Percentiles rank a stretch among this genome's conserved stretches.
These are phyloP conservation scores for Lactarius tabidus DNA, from an alignment of 768 basidiomycete genomes.

Conservation along the genomic window DNA sequence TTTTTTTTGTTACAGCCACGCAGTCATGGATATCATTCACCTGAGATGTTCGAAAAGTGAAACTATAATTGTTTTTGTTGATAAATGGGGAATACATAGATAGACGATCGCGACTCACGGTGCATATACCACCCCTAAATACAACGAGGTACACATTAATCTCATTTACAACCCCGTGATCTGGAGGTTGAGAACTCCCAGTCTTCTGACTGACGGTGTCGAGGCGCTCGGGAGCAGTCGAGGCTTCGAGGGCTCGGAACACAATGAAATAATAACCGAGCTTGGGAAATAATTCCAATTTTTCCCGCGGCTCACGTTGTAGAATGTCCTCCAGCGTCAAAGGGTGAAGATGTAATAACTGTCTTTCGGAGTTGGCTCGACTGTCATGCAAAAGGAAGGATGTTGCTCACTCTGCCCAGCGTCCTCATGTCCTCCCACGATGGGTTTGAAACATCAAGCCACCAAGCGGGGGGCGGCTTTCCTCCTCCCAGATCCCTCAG, in stretches of 20 bases:
- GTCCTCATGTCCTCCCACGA: slow-evolving; percentile 84
- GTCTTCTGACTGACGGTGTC: slow-evolving; percentile 31
- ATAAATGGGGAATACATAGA: background rate
- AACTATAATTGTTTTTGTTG: slow-evolving; percentile 48
- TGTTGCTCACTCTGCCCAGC: slow-evolving; percentile 66
- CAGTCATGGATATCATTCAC: slow-evolving; percentile 30
- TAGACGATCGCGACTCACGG: slow-evolving; percentile 41
- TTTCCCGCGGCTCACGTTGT: slow-evolving; percentile 88
- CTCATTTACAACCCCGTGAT: slow-evolving; percentile 56
- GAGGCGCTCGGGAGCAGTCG: slow-evolving; percentile 40
- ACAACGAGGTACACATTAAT: slow-evolving; percentile 87
- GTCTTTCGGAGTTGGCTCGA: slow-evolving; percentile 2
- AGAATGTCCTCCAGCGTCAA: slow-evolving; percentile 91
- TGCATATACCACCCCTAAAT: slow-evolving; percentile 82
- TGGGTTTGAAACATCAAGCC: slow-evolving; percentile 85
- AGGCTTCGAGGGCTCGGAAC: slow-evolving; percentile 74
- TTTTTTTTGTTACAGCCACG: background rate
- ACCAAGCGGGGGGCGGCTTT: slow-evolving; percentile 65
- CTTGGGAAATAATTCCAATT: slow-evolving; percentile 80
- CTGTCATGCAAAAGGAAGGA: background rate
- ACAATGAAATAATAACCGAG: slow-evolving; percentile 92
- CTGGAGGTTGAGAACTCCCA: slow-evolving; percentile 22
- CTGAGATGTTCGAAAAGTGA: slow-evolving; percentile 83
- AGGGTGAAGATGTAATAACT: slow-evolving; percentile 87
- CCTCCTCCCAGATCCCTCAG: slow-evolving; percentile 15